Evolutionary conservation across 768 basidiomycete species (phyloP).

Genomic region (Obba rivulosa): DNA sequence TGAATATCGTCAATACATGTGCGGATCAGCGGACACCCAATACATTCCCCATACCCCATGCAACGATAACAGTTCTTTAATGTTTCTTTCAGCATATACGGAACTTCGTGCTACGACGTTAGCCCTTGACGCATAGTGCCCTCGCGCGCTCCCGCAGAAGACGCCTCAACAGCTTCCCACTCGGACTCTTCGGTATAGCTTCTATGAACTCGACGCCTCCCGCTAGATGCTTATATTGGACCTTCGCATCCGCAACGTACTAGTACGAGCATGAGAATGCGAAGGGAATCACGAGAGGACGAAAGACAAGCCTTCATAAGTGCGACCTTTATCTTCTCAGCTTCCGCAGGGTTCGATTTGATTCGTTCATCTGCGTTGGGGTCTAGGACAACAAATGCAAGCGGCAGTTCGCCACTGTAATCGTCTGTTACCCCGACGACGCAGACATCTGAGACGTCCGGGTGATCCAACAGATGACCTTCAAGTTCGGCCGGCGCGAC

Average conservation of each 20-base stretch:
- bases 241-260: conserved; percentile 22
- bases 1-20: too few relatives aligned
- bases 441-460: conserved; percentile 55
- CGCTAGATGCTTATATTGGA: conserved; percentile 32
- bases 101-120: too few relatives aligned
- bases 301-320: conserved; percentile 49
- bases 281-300: neutral
- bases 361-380: conserved; percentile 14
- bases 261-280: neutral
- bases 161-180: conserved; percentile 26
- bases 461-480: conserved; percentile 55
- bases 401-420: conserved; percentile 65
- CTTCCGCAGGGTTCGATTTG: conserved; percentile 26
- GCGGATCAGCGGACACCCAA: too few relatives aligned
- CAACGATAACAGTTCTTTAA: too few relatives aligned
- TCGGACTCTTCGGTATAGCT: conserved; percentile 27
- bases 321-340: conserved; percentile 32
- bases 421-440: conserved; percentile 66
- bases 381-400: conserved; percentile 58
- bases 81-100: too few relatives aligned
- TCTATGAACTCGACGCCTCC: conserved; percentile 35
- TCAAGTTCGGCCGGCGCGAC: conserved; percentile 73
- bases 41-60: too few relatives aligned
- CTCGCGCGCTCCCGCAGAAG: conserved; percentile 21
- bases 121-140: conserved; percentile 7